Evolutionary conservation across 108 stramenopile species (phyloP), one percentile per base, ranked within the genome.

Genomic region (Fragilaria radians): DNA sequence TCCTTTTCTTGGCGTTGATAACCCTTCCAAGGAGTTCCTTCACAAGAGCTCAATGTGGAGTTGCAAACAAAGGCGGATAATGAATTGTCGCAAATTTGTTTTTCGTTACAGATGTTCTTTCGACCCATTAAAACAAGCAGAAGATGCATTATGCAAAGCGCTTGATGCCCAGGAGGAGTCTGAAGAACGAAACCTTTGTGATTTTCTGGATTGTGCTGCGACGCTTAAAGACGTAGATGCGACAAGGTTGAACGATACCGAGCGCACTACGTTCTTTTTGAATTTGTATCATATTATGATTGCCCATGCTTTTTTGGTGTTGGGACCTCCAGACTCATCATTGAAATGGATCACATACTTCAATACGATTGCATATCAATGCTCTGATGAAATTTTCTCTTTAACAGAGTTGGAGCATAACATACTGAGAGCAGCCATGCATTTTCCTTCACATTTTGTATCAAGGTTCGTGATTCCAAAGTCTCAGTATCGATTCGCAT

Each of bases 241-340:
- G 21, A 22, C 50, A 24, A 9, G 46, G 3, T 36, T 83, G 48
- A 54, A 34, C 22, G 67, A 73, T 4, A 49, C 51, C n/a, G 66
- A 78, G 46, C 33, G 64, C 36, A 24, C 65, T 23, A 74, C 70
- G 19, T 82, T 89, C 54, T 89, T 85, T 57, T 33, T 89, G 63
- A 89, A 89, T 55, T 25, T 89, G 21, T 89, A 84, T 63, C 88
- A 89, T 62, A 48, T 65, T 2, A 78, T 89, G 79, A 62, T 89
- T 25, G 61, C 80, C 48, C 88, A 89, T 74, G 81, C 79, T 7
- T 81, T 72, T 26, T 52, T 85, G 1, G 70, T 89, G 21, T 57
- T 85, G 30, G 83, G 83, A 18, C 73, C 81, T 33, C 83, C 88
- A 19, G 71, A 59, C 11, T 67, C 66, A 3, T 54, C 70, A 22